phyloP scores from a whole-genome alignment of 345 rosid species.

The Populus simonii region DNA sequence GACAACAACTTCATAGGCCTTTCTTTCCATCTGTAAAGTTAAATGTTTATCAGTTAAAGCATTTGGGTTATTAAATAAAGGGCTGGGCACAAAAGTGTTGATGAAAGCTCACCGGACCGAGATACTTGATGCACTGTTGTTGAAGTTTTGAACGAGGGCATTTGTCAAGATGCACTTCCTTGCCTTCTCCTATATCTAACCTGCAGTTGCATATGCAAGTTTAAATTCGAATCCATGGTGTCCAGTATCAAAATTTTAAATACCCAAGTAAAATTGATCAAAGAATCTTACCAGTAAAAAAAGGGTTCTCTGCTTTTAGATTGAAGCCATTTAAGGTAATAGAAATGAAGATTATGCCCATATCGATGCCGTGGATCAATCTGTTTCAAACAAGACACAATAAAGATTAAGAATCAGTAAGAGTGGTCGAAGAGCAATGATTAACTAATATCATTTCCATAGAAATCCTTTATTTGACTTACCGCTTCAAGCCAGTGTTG shows the following conservation, averaged over 20 bases:
- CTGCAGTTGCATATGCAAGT: conserved; percentile 39
- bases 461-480: conserved; percentile 24
- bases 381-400: conserved; percentile 33
- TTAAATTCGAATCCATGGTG: conserved; percentile 13
- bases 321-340: conserved; percentile 71
- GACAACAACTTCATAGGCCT: conserved; percentile 69
- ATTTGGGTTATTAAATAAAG: neutral
- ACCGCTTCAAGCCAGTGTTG: conserved; percentile 99
- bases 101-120: conserved; percentile 66
- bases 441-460: neutral
- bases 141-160: conserved; percentile 77
- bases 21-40: conserved; percentile 68
- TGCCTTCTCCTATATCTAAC: conserved; percentile 97
- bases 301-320: conserved; percentile 92
- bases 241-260: conserved; percentile 10
- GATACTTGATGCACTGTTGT: conserved; percentile 89
- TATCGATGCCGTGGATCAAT: conserved; percentile 94
- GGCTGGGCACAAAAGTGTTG: neutral
- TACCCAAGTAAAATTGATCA: neutral
- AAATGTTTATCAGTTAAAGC: conserved; percentile 7
- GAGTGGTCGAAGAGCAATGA: neutral
- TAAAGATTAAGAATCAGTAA: conserved; percentile 17
- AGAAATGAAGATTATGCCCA: conserved; percentile 87
- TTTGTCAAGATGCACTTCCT: conserved; percentile 70
- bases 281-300: conserved; percentile 80